Conservation (phyloP, 208 protist species). For the Polymyxa betae region DNA sequence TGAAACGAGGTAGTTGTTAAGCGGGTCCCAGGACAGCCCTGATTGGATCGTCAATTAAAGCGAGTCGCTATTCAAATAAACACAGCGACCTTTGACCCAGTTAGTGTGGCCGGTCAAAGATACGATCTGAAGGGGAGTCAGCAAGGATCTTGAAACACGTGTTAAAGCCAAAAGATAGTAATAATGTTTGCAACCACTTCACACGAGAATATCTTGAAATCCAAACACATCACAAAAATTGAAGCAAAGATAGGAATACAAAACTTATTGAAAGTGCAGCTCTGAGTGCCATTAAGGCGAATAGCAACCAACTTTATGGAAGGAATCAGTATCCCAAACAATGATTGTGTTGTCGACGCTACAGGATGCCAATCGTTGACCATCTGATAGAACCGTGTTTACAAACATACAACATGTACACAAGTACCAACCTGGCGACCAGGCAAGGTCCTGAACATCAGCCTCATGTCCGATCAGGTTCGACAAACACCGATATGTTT, state of each 20-base stretch:
- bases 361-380: constrained; percentile 21
- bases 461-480: constrained; percentile 47
- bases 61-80: not conserved
- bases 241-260: too few species aligned
- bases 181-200: too few species aligned
- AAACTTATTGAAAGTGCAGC: too few species aligned
- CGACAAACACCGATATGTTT: not conserved
- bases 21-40: constrained; percentile 11
- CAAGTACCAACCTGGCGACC: constrained; percentile 2
- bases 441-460: constrained; percentile 47
- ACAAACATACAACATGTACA: not conserved
- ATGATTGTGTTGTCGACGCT: constrained; percentile 39
- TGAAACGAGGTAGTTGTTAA: constrained; percentile 20
- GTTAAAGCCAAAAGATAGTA: too few species aligned
- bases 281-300: too few species aligned
- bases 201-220: too few species aligned
- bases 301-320: constrained; percentile 26
- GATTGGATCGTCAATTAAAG: not conserved
- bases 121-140: too few species aligned
- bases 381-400: not conserved
- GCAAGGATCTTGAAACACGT: too few species aligned
- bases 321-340: constrained; percentile 27
- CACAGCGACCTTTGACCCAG: constrained; percentile 40
- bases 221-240: too few species aligned
- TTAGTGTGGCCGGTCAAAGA: constrained; percentile 4